Conservation (phyloP, 208 protist genomes). For the Leishmania lainsoni region DNA sequence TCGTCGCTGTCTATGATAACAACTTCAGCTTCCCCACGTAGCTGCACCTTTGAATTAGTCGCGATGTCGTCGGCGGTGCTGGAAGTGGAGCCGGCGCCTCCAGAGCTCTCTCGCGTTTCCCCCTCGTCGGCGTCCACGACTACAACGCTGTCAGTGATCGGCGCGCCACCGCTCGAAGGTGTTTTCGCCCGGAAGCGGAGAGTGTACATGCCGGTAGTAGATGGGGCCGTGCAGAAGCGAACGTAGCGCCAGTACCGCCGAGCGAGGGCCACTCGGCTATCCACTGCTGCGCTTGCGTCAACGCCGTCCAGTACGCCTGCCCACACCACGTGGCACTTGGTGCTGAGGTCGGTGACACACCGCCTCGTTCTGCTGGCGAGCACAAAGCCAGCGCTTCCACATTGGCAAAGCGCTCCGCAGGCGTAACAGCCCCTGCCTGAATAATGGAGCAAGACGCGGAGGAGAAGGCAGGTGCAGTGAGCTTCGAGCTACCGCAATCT, state of each 20-base stretch:
- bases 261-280: background rate
- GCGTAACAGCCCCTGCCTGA: slow-evolving; percentile 13
- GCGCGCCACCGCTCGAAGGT: background rate
- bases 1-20: slow-evolving; percentile 14
- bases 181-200: background rate
- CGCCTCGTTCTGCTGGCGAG: slow-evolving; percentile 4
- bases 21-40: background rate
- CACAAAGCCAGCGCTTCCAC: slow-evolving; percentile 22
- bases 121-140: slow-evolving; percentile 18
- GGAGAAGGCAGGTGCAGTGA: background rate
- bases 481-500: background rate
- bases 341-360: background rate
- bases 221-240: background rate
- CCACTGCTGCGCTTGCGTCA: slow-evolving; percentile 38
- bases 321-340: slow-evolving; percentile 16
- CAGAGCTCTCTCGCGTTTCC: background rate
- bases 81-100: background rate
- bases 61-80: background rate
- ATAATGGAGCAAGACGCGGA: background rate
- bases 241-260: background rate
- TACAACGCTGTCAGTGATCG: background rate
- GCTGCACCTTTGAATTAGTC: background rate
- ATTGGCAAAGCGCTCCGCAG: slow-evolving; percentile 11
- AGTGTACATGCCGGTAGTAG: background rate
- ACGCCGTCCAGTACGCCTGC: slow-evolving; percentile 49